Base-by-base conservation (phyloP, 768 basidiomycete species). In the Pleurotus salmoneostramineus region DNA sequence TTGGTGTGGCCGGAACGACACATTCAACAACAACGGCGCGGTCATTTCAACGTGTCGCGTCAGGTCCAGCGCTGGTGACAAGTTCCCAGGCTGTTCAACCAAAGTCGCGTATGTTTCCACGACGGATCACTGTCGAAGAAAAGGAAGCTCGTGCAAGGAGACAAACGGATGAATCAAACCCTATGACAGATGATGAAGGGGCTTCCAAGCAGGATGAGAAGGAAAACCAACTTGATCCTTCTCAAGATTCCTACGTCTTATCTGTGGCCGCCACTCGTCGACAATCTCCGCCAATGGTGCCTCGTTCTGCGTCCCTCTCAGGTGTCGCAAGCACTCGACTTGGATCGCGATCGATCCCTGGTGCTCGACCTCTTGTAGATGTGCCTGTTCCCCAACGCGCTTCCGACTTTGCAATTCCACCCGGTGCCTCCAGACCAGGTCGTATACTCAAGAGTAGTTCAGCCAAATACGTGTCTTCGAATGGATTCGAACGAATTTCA, bases 41-140 rank as follows among this genome's bases (percentile, higher is more conserved):
- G 50, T 82, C 83, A 5, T 85, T 91, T 64, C 81, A 84, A 60
- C 87, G 90, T 60, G 79, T 83, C 40, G 77, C 80, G 2, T 92
- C 89, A 7, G 85, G 82, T 32, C 83, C 88, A 7, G 72, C 77
- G n/a, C 64, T 71, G 35, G 50, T 73, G 32, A 66, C 65, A 50
- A 63, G 11, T 31, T 21, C 8, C 52, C 40, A 43, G 34, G 37
- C 40, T 27, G 21, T 27, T 27, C 52, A 55, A 21, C 21, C 40
- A 8, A 55, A 55, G 40, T 12, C 36, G 15, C 52, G 52, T 21
- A n/a, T 55, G n/a, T 70, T 58, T 32, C 70, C 75, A 8, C 75
- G 79, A 45, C 74, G 81, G 35, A 69, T 78, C 12, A 71, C 77
- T 4, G 64, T 70, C 56, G 81, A 82, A 49, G 80, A 81, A 32